Conservation (phyloP, 345 rosid species). For the Dipteronia sinensis region DNA sequence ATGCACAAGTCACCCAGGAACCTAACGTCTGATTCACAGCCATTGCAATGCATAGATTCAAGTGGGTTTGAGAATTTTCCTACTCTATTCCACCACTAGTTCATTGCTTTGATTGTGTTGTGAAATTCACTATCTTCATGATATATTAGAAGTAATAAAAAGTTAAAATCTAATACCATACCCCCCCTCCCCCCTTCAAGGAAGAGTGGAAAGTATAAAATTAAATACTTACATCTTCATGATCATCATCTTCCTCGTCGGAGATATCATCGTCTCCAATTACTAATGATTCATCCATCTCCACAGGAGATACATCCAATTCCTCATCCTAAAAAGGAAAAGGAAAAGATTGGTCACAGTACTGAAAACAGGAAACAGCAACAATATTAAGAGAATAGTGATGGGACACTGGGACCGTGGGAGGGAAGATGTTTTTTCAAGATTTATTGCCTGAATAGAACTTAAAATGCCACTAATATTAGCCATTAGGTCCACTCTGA, state of each 20-base stretch:
- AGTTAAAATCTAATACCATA: not conserved
- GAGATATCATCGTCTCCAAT: constrained; percentile 98
- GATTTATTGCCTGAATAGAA: not conserved
- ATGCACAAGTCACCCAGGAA: not conserved
- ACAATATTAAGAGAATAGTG: constrained; percentile 1
- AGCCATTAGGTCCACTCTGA: not conserved
- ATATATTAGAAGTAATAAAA: not conserved
- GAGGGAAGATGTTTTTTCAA: constrained; percentile 28
- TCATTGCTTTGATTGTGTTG: not conserved
- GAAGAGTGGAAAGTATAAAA: not conserved
- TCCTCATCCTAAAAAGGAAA: constrained; percentile 78
- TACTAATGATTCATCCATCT: constrained; percentile 91
- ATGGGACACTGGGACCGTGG: not conserved
- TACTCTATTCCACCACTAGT: not conserved
- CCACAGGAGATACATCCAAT: constrained; percentile 82
- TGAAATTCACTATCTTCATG: not conserved
- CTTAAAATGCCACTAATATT: not conserved
- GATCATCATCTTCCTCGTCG: constrained; percentile 91
- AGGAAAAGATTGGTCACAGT: not conserved
- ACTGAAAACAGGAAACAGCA: not conserved
- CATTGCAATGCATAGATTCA: not conserved
- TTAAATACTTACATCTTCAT: constrained; percentile 76
- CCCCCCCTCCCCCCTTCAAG: not conserved
- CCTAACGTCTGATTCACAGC: not conserved
- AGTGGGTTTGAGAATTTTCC: not conserved